These are phyloP conservation scores for Paracorniculantispora psalliotae DNA, from an alignment of 2,329 filamentous ascomycete genomes.

Conservation along the genomic window DNA sequence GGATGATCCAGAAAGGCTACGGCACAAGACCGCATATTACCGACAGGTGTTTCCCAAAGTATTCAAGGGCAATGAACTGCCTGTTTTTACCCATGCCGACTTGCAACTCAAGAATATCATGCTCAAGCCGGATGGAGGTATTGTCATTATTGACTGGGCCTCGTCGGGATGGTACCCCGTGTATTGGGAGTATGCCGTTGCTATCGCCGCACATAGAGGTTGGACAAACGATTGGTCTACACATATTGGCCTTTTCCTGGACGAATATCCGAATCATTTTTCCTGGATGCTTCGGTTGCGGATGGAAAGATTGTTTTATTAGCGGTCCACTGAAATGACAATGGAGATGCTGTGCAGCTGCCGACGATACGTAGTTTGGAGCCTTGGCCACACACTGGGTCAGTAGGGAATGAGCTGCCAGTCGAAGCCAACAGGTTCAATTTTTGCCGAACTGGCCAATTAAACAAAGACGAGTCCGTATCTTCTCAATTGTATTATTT, in stretches of 20 bases:
- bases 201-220: background rate
- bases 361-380: too few relatives aligned
- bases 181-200: slow-evolving; percentile 10
- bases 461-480: too few relatives aligned
- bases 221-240: slow-evolving; percentile 9
- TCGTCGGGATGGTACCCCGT: slow-evolving; percentile 5
- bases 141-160: slow-evolving; percentile 9
- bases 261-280: slow-evolving; percentile 6
- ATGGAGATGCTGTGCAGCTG: too few relatives aligned
- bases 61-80: background rate
- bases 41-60: background rate
- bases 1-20: background rate
- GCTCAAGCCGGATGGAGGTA: background rate
- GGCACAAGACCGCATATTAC: slow-evolving; percentile 9
- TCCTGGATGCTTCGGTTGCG: slow-evolving; percentile 6
- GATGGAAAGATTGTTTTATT: slow-evolving; percentile 7
- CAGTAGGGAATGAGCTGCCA: too few relatives aligned
- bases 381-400: too few relatives aligned
- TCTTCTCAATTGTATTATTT: too few relatives aligned
- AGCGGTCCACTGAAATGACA: too few relatives aligned
- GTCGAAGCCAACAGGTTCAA: too few relatives aligned
- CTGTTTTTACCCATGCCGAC: slow-evolving; percentile 9
- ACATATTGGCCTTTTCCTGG: slow-evolving; percentile 3
- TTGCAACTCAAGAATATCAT: slow-evolving; percentile 11
- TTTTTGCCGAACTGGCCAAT: too few relatives aligned